Conservation (phyloP, 306 rosid species). For the Trifolium fragiferum region DNA sequence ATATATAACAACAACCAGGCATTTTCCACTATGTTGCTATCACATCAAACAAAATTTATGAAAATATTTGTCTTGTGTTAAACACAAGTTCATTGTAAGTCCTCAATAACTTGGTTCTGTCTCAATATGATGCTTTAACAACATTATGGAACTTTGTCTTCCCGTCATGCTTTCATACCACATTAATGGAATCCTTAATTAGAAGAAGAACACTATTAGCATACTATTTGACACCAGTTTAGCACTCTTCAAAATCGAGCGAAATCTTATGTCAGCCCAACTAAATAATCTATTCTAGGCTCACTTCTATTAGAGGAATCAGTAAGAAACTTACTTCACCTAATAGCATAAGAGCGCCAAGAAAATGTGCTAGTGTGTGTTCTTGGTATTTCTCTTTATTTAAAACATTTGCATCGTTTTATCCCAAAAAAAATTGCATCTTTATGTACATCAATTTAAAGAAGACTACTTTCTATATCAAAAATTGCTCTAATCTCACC, state of each 20-base stretch:
- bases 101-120: background rate
- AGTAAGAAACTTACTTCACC: background rate
- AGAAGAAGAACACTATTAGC: background rate
- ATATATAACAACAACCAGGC: background rate
- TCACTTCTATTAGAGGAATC: background rate
- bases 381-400: background rate
- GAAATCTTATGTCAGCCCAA: background rate
- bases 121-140: background rate
- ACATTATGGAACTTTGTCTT: background rate
- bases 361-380: background rate
- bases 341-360: background rate
- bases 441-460: background rate
- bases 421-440: too few species aligned
- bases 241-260: background rate
- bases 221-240: background rate
- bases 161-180: background rate
- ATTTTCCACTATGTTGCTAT: background rate
- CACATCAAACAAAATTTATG: background rate
- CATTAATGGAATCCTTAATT: background rate
- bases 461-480: slow-evolving; percentile 25
- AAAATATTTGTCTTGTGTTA: background rate
- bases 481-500: slow-evolving; percentile 14
- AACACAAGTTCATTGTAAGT: background rate
- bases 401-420: too few species aligned
- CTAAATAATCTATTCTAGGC: background rate